Conservation (phyloP, 2,329 filamentous ascomycete genomes). For the Ophiostoma sp. region DNA sequence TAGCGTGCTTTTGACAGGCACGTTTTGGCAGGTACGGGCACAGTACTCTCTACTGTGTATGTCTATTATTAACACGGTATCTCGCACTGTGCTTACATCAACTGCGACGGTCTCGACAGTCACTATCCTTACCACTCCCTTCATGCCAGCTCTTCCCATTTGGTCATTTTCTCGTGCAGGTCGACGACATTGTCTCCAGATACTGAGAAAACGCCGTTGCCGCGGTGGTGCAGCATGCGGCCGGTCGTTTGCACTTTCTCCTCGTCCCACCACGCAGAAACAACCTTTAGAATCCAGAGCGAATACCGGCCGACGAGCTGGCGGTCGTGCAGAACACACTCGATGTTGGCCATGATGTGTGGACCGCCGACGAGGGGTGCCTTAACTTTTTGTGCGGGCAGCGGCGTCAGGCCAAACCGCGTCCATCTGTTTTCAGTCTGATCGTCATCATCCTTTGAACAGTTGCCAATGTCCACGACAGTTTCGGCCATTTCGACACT, state of each 20-base stretch:
- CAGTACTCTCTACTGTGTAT: neutral
- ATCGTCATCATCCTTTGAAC: neutral
- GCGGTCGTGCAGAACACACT: conserved; percentile 40
- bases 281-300: conserved; percentile 40
- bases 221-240: conserved; percentile 41
- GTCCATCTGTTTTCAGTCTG: neutral
- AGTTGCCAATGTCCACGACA: conserved; percentile 29
- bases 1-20: neutral
- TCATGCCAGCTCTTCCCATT: conserved; percentile 40
- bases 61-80: neutral
- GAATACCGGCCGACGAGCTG: conserved; percentile 38
- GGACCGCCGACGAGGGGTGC: conserved; percentile 35
- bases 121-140: neutral
- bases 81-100: conserved; percentile 1
- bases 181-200: conserved; percentile 38
- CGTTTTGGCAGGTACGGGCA: neutral
- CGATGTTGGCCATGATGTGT: conserved; percentile 39
- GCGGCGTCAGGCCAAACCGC: neutral
- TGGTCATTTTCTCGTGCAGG: conserved; percentile 39
- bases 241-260: conserved; percentile 33
- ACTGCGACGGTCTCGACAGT: neutral
- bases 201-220: conserved; percentile 38
- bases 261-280: conserved; percentile 39
- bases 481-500: conserved; percentile 29
- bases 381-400: neutral